Evolutionary conservation across 805 yeast species (phyloP).

Genomic region (Monosporozyma servazzii): DNA sequence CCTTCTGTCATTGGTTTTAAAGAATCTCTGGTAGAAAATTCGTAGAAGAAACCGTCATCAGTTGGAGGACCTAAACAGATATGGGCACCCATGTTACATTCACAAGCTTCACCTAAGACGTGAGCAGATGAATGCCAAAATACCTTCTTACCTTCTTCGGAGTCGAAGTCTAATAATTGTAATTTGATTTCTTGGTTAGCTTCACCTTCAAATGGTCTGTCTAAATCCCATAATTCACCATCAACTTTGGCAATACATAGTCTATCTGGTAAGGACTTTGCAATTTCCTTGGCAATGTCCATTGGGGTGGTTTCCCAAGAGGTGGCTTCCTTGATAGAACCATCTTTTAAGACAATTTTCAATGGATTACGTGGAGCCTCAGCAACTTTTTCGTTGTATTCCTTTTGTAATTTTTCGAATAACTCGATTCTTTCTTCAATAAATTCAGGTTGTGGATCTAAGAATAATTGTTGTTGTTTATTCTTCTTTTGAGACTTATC

Average conservation of each 20-base stretch:
- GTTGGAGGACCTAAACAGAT: slow-evolving; percentile 95
- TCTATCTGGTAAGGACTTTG: slow-evolving; percentile 81
- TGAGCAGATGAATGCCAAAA: slow-evolving; percentile 99
- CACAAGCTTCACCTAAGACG: slow-evolving; percentile 96
- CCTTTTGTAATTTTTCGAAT: slow-evolving; percentile 71
- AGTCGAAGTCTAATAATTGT: slow-evolving; percentile 82
- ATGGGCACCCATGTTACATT: slow-evolving; percentile 91
- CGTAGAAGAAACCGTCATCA: slow-evolving; percentile 95
- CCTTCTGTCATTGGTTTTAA: slow-evolving; percentile 42
- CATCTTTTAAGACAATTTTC: slow-evolving; percentile 79
- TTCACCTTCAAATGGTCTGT: slow-evolving; percentile 79
- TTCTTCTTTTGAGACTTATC: slow-evolving; percentile 33
- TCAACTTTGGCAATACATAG: slow-evolving; percentile 86
- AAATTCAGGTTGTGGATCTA: slow-evolving; percentile 78
- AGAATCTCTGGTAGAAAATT: slow-evolving; percentile 59
- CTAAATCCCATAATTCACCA: slow-evolving; percentile 89
- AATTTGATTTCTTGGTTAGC: slow-evolving; percentile 34
- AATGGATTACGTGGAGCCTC: slow-evolving; percentile 54
- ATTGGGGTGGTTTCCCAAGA: slow-evolving; percentile 88
- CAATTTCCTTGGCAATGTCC: slow-evolving; percentile 73
- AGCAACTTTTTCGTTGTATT: slow-evolving; percentile 66
- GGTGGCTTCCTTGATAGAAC: slow-evolving; percentile 64
- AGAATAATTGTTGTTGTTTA: slow-evolving; percentile 37
- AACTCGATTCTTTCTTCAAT: slow-evolving; percentile 68
- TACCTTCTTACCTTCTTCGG: slow-evolving; percentile 89